Base-by-base conservation (phyloP, 768 basidiomycete species). In the Leccinum incarnatum region DNA sequence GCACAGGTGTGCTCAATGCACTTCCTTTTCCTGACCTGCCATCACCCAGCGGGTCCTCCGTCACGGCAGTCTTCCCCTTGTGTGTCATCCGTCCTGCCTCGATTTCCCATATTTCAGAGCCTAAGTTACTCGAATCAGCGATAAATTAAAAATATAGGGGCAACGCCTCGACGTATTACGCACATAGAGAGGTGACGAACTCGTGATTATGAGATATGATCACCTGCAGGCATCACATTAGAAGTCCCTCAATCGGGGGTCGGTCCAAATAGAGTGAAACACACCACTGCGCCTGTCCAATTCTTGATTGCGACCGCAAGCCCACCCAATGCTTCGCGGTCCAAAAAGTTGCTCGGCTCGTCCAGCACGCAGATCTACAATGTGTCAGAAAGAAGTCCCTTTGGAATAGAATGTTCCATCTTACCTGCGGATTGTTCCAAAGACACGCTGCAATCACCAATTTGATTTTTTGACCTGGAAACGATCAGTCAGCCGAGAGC, bases 121-220 rank as follows among this genome's bases (percentile, higher is more conserved):
- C 91, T 91, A 57, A 52, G 46, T 55, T 54, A 53, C 59, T 57
- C 36, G 45, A 53, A 63, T 69, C 50, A 66, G 65, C 56, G 34
- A 53, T 36, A 53, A 59, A 56, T 62, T 47, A 42, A 61, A 68
- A 59, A 53, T 45, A 45, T 45, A 45, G 42, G 42, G 47, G 46
- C 14, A 23, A 52, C 45, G 45, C 30, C 14, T 49, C 57, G 57
- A 56, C 25, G 25, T 54, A 54, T 64, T 23, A 80, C 88, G 71
- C 70, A 92, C 91, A 92, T 53, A 94, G 78, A 12, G 91, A 87
- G 36, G 83, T 78, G 14, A 94, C 89, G 64, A 93, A 95, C 77
- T 94, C 92, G 64, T 86, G 79, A 75, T 96, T 96, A 79, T 97
- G 96, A 32, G 94, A 97, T 72, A 98, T 98, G 77, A 97, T 97